phyloP scores from a whole-genome alignment of 1,284 basidiomycete genomes.

The Singerocomus inundabilis region DNA sequence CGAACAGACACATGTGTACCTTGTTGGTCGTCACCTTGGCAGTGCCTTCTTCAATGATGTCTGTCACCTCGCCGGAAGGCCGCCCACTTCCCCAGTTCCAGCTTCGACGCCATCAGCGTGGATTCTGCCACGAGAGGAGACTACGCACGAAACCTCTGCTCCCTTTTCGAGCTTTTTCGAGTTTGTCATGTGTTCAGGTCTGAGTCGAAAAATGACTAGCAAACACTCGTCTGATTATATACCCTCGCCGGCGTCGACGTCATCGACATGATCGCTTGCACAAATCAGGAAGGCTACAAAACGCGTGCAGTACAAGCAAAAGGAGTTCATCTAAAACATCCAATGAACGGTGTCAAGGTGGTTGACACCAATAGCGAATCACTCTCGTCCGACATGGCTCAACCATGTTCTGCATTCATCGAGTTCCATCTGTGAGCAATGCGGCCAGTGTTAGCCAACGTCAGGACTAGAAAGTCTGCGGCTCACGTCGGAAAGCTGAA shows the following conservation, averaged over 20 bases:
- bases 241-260: slow-evolving; percentile 4
- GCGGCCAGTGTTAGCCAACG: slow-evolving; percentile 4
- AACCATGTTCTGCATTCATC: slow-evolving; percentile 29
- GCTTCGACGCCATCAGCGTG: slow-evolving; percentile 3
- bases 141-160: slow-evolving; percentile 22
- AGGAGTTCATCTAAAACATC: background rate
- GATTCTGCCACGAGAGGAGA: background rate
- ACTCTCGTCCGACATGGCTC: slow-evolving; percentile 7
- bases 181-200: slow-evolving; percentile 7
- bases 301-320: background rate
- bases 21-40: slow-evolving; percentile 41
- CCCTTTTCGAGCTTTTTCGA: slow-evolving; percentile 15
- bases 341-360: background rate
- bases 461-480: background rate
- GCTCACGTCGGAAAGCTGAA: slow-evolving; percentile 45
- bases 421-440: slow-evolving; percentile 22
- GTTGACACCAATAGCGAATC: background rate
- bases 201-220: background rate
- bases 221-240: background rate
- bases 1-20: slow-evolving; percentile 20
- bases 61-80: slow-evolving; percentile 29
- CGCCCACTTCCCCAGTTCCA: slow-evolving; percentile 33
- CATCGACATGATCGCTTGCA: slow-evolving; percentile 14
- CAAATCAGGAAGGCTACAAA: slow-evolving; percentile 17
- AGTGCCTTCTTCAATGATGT: slow-evolving; percentile 38